These are phyloP conservation scores for Phytophthora citricola DNA, from an alignment of 352 stramenopile genomes.

Conservation along the genomic window DNA sequence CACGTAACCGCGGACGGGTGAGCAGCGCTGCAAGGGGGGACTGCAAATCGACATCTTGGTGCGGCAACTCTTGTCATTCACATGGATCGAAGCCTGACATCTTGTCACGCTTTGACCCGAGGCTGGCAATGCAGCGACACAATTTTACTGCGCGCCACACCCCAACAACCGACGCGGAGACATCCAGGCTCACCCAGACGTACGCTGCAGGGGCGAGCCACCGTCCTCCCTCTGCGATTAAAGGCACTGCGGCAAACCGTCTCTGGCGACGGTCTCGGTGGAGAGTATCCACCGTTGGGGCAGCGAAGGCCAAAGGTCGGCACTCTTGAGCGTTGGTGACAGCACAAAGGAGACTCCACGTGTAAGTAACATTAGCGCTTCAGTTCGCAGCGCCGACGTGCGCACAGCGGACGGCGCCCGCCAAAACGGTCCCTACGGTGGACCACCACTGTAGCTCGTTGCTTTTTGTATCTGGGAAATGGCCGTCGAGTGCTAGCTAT, in stretches of 20 bases:
- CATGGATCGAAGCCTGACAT: too few species aligned
- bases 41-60: conserved; percentile 17
- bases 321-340: background rate
- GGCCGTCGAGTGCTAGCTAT: background rate
- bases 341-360: background rate
- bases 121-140: background rate
- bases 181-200: conserved; percentile 27
- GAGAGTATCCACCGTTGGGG: conserved; percentile 2
- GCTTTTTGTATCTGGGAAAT: background rate
- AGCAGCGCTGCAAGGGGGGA: conserved; percentile 8
- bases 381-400: too few species aligned
- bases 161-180: background rate
- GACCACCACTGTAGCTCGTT: background rate
- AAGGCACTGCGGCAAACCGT: conserved; percentile 5
- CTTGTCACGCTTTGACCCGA: background rate
- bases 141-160: background rate
- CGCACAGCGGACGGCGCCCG: background rate
- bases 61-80: conserved; percentile 9
- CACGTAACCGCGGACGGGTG: background rate
- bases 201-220: conserved; percentile 24
- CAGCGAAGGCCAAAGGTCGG: background rate
- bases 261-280: conserved; percentile 4
- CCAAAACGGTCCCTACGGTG: conserved; percentile 5
- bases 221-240: conserved; percentile 1
- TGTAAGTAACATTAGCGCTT: too few species aligned